These are phyloP conservation scores for Pseudonitzschia multiseries DNA, from an alignment of 108 stramenopile species.

Conservation along the genomic window DNA sequence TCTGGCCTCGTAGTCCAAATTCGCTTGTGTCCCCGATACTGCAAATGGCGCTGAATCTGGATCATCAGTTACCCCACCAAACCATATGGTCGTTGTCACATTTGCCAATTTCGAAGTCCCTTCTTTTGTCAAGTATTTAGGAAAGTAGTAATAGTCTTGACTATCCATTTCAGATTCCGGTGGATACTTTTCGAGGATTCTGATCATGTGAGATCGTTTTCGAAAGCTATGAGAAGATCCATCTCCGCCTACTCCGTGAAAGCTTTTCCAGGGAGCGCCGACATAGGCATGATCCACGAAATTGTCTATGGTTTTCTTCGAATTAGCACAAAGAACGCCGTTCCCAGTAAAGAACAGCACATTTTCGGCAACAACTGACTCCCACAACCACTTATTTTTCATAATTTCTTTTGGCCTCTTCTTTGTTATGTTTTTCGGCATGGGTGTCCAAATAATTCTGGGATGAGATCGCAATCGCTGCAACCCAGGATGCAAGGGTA, in stretches of 20 bases:
- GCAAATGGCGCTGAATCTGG: constrained; percentile 39
- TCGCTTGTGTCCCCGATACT: constrained; percentile 48
- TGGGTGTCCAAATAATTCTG: constrained; percentile 41
- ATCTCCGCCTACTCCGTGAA: constrained; percentile 47
- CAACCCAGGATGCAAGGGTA: constrained; percentile 44
- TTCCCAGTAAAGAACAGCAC: constrained; percentile 54
- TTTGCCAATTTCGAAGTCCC: constrained; percentile 16
- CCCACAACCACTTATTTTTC: constrained; percentile 51
- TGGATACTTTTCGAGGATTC: constrained; percentile 21
- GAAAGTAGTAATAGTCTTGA: constrained; percentile 34
- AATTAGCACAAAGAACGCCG: constrained; percentile 54
- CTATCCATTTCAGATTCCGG: constrained; percentile 21
- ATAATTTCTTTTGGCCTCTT: constrained; percentile 48
- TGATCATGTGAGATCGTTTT: constrained; percentile 48
- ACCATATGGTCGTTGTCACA: constrained; percentile 25
- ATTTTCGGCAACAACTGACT: constrained; percentile 43
- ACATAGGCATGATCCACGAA: constrained; percentile 38
- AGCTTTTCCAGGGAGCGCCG: constrained; percentile 36
- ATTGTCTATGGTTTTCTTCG: not conserved
- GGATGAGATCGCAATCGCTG: constrained; percentile 20
- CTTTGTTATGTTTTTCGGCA: constrained; percentile 33
- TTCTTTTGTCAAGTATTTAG: constrained; percentile 31
- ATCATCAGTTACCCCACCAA: constrained; percentile 38
- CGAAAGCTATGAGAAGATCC: constrained; percentile 42
- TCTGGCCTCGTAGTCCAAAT: constrained; percentile 33